Conservation (phyloP, 208 protist species). For the Leishmania turanica region DNA sequence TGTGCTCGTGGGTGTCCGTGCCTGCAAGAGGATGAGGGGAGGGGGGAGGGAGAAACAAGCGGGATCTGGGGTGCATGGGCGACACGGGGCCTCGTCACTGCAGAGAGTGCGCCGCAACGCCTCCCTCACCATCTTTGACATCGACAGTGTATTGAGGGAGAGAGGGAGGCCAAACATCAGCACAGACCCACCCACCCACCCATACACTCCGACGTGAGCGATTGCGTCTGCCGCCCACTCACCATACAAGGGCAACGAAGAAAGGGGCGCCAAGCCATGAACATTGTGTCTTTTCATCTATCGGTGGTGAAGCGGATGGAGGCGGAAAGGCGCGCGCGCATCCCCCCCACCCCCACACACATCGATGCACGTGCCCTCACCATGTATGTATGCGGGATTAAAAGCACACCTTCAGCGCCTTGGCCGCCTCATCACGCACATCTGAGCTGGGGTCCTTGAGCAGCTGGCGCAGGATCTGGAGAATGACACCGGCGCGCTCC, state of each 20-base stretch:
- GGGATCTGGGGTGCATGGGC: background rate
- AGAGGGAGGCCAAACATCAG: background rate
- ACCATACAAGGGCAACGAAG: background rate
- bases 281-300: background rate
- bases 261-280: background rate
- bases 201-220: background rate
- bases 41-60: background rate
- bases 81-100: too few relatives aligned
- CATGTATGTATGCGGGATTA: conserved; percentile 14
- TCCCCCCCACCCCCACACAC: background rate
- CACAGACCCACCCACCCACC: background rate
- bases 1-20: background rate
- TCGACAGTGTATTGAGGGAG: too few relatives aligned
- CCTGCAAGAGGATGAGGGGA: background rate
- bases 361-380: background rate
- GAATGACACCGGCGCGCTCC: conserved; percentile 73
- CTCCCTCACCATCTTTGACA: too few relatives aligned
- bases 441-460: conserved; percentile 71
- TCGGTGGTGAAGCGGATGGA: background rate
- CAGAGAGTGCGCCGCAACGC: background rate
- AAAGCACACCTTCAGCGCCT: conserved; percentile 77
- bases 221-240: background rate
- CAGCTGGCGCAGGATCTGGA: conserved; percentile 67
- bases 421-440: conserved; percentile 79
- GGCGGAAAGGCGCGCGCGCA: background rate